Conservation (phyloP, 2,329 filamentous ascomycete species). For the Fusarium gaditjirri region DNA sequence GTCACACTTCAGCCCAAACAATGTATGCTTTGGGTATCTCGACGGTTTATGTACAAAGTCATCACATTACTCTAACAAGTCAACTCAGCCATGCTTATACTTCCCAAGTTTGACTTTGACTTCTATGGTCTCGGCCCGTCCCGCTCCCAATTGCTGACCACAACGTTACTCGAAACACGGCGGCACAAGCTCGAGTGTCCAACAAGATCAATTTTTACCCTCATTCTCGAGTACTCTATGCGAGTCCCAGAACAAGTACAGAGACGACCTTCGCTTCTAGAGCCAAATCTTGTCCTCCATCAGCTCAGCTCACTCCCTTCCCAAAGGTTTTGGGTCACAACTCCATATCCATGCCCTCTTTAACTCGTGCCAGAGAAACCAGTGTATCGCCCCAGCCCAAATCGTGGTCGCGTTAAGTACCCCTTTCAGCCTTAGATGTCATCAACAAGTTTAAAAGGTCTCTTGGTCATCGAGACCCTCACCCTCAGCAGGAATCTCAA, state of each 20-base stretch:
- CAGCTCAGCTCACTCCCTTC: slow-evolving; percentile 32
- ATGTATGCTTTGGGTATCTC: not conserved
- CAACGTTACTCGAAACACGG: not conserved
- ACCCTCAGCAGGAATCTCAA: slow-evolving; percentile 87
- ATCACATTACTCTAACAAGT: not conserved
- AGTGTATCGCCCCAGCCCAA: slow-evolving; percentile 27
- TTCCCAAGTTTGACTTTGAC: slow-evolving; percentile 1
- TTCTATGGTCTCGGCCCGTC: slow-evolving; percentile 25
- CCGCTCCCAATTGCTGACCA: not conserved
- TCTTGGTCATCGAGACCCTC: slow-evolving; percentile 81
- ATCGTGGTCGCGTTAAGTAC: slow-evolving; percentile 46
- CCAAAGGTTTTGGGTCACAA: slow-evolving; percentile 42
- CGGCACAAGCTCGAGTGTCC: slow-evolving; percentile 18
- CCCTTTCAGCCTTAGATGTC: slow-evolving; percentile 17
- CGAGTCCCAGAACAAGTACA: slow-evolving; percentile 29
- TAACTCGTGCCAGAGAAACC: slow-evolving; percentile 33
- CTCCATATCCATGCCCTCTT: slow-evolving; percentile 41
- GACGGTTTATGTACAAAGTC: not conserved
- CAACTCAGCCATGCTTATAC: not conserved
- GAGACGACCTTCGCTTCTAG: slow-evolving; percentile 42
- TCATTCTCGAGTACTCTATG: slow-evolving; percentile 24
- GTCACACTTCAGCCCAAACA: not conserved
- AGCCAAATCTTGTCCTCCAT: slow-evolving; percentile 31
- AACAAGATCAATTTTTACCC: slow-evolving; percentile 34
- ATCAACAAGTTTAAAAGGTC: slow-evolving; percentile 68